These are phyloP conservation scores for Pleurostoma richardsiae DNA, from an alignment of 2,329 filamentous ascomycete genomes.

Conservation along the genomic window DNA sequence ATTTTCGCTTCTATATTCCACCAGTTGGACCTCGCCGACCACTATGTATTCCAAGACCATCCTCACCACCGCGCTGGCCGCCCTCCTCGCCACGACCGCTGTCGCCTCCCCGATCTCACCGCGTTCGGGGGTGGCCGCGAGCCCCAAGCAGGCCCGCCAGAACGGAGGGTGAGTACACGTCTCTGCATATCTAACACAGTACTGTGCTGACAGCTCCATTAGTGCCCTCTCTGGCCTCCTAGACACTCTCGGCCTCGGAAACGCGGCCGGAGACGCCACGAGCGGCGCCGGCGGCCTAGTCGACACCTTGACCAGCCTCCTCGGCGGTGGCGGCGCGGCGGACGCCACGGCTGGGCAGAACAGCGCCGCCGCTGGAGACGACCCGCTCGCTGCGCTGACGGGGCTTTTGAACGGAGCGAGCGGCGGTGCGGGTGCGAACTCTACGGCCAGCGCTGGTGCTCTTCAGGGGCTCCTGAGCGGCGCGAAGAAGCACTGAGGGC, in stretches of 20 bases:
- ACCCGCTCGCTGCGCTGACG: neutral
- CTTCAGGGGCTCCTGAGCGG: neutral
- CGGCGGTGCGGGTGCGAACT: neutral
- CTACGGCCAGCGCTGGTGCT: neutral
- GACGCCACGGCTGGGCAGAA: neutral
- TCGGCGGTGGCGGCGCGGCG: neutral
- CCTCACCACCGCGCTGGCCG: slow-evolving; percentile 8
- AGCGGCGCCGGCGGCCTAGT: neutral
- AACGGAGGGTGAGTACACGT: no score
- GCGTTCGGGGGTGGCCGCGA: neutral
- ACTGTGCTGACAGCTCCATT: no score
- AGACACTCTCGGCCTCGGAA: neutral
- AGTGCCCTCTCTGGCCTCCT: no score
- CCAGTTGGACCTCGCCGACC: no score
- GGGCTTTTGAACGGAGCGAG: neutral
- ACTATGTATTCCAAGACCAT: slow-evolving; percentile 7
- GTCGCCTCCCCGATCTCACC: slow-evolving; percentile 1
- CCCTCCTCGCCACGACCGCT: slow-evolving; percentile 4
- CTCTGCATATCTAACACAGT: no score
- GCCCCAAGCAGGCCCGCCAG: no score
- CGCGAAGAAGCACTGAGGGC: neutral
- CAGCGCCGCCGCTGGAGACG: neutral
- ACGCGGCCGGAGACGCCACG: neutral
- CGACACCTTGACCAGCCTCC: neutral
- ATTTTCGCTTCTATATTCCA: no score